Evolutionary conservation across 108 stramenopile genomes (phyloP).

Genomic region (Mayamaea pseudoterrestris): DNA sequence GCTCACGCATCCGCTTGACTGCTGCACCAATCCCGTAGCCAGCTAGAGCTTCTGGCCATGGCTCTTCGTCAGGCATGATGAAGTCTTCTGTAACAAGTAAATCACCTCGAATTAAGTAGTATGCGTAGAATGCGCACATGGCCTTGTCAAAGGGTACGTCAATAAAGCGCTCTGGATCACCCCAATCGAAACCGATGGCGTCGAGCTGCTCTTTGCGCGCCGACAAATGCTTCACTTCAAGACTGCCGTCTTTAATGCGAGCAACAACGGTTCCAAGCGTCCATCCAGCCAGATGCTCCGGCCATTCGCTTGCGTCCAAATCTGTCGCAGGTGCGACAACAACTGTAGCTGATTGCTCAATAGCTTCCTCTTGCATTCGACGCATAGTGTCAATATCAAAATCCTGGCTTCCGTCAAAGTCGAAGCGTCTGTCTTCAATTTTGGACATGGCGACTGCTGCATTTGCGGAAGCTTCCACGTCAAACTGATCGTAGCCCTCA

Average conservation of each 20-base stretch:
- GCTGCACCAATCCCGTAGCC: constrained; percentile 76
- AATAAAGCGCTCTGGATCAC: constrained; percentile 61
- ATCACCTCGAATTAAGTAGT: constrained; percentile 79
- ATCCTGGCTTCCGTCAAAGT: constrained; percentile 16
- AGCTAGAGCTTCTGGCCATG: constrained; percentile 79
- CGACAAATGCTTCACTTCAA: constrained; percentile 75
- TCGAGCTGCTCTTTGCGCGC: constrained; percentile 74
- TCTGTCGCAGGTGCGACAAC: constrained; percentile 2
- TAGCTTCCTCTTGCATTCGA: constrained; percentile 16
- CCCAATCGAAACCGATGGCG: constrained; percentile 84
- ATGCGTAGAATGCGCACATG: constrained; percentile 74
- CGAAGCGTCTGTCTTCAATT: constrained; percentile 13
- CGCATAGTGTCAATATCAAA: constrained; percentile 21
- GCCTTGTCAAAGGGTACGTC: constrained; percentile 84
- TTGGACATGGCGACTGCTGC: constrained; percentile 14
- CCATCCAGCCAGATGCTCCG: constrained; percentile 75
- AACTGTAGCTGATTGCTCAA: constrained; percentile 5
- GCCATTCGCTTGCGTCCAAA: constrained; percentile 41
- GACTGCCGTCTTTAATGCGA: constrained; percentile 73
- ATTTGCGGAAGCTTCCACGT: constrained; percentile 5
- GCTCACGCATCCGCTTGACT: constrained; percentile 60
- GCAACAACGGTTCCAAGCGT: constrained; percentile 53
- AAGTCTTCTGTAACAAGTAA: constrained; percentile 70
- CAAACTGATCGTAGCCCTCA: constrained; percentile 20
- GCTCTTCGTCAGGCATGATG: constrained; percentile 83